Percentiles rank a stretch among this genome's conserved stretches.
Evolutionary conservation across 495 filamentous ascomycete species (phyloP).

Genomic region (Polyplosphaeria fusca): DNA sequence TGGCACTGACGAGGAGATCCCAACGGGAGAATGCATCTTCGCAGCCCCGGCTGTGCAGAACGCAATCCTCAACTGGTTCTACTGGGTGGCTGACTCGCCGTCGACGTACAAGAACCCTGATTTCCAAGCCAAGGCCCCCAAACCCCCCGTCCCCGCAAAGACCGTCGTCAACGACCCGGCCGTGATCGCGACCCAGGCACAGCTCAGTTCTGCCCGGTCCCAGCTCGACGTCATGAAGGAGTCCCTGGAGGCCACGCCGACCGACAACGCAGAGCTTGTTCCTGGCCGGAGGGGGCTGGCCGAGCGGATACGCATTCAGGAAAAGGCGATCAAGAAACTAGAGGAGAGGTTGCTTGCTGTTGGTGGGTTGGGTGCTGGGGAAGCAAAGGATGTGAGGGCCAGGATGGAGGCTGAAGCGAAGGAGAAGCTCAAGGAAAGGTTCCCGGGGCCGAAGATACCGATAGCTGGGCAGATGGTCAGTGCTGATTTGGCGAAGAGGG

Average conservation of each 20-base stretch:
- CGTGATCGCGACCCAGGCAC: not conserved
- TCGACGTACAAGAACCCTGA: constrained; percentile 23
- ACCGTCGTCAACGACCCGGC: not conserved
- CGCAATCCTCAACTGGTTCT: constrained; percentile 29
- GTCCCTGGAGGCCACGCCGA: constrained; percentile 1
- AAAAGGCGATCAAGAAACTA: constrained; percentile 7
- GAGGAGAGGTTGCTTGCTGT: constrained; percentile 3
- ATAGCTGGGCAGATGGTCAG: constrained; percentile 26
- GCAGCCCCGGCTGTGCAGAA: constrained; percentile 9
- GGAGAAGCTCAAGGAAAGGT: not conserved
- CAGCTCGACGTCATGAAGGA: constrained; percentile 17
- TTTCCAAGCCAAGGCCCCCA: constrained; percentile 2
- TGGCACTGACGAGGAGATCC: constrained; percentile 10
- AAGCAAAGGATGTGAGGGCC: not conserved
- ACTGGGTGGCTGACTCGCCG: constrained; percentile 17
- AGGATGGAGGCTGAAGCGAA: constrained; percentile 6
- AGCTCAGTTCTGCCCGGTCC: not conserved
- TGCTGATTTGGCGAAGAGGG: constrained; percentile 15
- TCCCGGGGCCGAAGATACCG: constrained; percentile 14
- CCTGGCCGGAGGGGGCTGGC: not conserved
- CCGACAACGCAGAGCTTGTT: not conserved
- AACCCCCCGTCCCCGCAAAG: not conserved
- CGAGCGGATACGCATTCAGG: constrained; percentile 7
- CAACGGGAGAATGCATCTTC: constrained; percentile 28
- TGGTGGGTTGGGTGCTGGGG: constrained; percentile 2